Percentiles rank a stretch among this genome's conserved stretches.
These are phyloP conservation scores for Ganoderma resinaceum DNA, from an alignment of 1,284 basidiomycete species.

Conservation along the genomic window DNA sequence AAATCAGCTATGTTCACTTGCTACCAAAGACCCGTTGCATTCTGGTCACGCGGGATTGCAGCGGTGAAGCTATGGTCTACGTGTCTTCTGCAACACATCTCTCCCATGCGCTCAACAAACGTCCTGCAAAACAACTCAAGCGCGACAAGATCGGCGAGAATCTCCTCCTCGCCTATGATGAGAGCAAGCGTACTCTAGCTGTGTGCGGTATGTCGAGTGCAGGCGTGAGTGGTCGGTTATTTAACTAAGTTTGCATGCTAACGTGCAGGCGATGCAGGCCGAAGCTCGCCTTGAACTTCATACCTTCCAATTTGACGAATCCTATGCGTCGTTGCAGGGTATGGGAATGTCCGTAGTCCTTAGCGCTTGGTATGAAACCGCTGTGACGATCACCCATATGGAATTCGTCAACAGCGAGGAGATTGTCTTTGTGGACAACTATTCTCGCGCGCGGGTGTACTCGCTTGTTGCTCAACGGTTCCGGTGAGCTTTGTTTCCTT, in stretches of 20 bases:
- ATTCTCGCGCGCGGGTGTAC: conserved; percentile 50
- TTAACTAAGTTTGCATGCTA: too few relatives aligned
- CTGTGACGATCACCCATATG: conserved; percentile 40
- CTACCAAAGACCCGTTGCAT: conserved; percentile 49
- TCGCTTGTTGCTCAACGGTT: conserved; percentile 59
- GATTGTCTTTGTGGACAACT: conserved; percentile 53
- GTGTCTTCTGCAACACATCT: conserved; percentile 41
- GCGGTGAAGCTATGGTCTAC: conserved; percentile 45
- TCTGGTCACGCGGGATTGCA: conserved; percentile 47
- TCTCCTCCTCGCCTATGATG: conserved; percentile 55
- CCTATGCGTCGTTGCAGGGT: conserved; percentile 44
- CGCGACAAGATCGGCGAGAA: conserved; percentile 53
- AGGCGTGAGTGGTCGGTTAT: not conserved
- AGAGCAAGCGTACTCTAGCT: conserved; percentile 52
- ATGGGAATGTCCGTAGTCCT: conserved; percentile 50
- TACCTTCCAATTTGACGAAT: conserved; percentile 54
- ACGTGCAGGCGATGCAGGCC: too few relatives aligned
- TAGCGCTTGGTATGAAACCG: conserved; percentile 49
- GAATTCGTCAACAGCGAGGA: conserved; percentile 58
- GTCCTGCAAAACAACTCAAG: conserved; percentile 37
- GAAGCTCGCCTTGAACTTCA: conserved; percentile 46
- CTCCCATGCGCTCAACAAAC: conserved; percentile 30
- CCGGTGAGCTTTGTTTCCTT: conserved; percentile 43
- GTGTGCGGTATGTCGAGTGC: conserved; percentile 48
- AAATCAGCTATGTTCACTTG: conserved; percentile 47